Conservation (phyloP, 2,329 filamentous ascomycete species). For the Colletotrichum sp. region DNA sequence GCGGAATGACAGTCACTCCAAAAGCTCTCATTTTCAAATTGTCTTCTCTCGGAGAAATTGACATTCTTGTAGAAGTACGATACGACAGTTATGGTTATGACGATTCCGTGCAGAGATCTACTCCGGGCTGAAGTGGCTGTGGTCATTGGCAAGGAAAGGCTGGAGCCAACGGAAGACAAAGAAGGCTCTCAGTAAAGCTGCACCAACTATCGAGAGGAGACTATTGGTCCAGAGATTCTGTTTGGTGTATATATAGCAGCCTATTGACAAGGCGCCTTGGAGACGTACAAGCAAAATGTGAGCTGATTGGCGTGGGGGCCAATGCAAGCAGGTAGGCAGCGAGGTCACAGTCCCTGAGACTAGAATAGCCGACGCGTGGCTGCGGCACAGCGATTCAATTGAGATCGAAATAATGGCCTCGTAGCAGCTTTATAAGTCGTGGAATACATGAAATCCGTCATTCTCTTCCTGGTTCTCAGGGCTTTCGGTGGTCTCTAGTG, state of each 20-base stretch:
- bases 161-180: constrained; percentile 41
- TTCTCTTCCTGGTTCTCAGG: neutral
- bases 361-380: neutral
- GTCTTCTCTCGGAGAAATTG: neutral
- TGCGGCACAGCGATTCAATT: neutral
- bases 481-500: neutral
- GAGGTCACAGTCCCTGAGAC: neutral
- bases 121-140: constrained; percentile 25
- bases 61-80: neutral
- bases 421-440: neutral
- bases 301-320: neutral
- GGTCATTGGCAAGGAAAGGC: constrained; percentile 42
- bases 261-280: neutral
- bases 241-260: neutral
- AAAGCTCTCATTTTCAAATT: neutral
- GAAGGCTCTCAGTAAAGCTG: constrained; percentile 45
- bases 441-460: neutral
- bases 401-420: neutral
- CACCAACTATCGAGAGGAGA: constrained; percentile 39
- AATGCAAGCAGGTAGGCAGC: neutral
- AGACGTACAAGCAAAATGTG: neutral
- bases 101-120: neutral
- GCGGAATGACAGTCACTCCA: neutral
- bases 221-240: constrained; percentile 8
- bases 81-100: neutral